A percentile compares a stretch with the other conserved stretches of the same genome.
phyloP scores from a whole-genome alignment of 2,329 filamentous ascomycete genomes.

The Chalaropsis thielavioides region DNA sequence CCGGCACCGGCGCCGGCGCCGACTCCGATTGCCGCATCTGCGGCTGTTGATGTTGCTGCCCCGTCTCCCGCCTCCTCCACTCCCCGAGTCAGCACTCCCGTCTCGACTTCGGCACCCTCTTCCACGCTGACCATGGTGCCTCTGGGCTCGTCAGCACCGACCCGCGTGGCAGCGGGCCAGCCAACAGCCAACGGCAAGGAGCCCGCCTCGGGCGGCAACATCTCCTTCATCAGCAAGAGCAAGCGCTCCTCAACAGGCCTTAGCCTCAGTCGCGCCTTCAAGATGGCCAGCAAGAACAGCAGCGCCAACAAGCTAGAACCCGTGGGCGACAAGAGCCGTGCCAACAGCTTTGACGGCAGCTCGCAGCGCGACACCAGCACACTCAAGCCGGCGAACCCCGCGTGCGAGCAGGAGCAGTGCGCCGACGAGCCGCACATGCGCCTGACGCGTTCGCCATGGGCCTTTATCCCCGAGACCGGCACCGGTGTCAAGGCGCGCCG shows the following conservation, averaged over 20 bases:
- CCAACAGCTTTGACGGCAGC: conserved; percentile 36
- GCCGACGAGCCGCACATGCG: conserved; percentile 2
- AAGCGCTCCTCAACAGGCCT: conserved; percentile 38
- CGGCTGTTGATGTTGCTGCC: background rate
- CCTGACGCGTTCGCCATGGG: conserved; percentile 38
- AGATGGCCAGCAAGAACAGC: conserved; percentile 29
- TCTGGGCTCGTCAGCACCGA: conserved; percentile 14
- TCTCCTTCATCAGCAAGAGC: conserved; percentile 22
- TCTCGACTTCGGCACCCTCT: background rate
- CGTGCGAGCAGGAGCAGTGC: conserved; percentile 7
- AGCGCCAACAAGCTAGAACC: conserved; percentile 22
- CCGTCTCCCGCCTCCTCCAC: background rate
- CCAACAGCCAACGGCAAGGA: background rate
- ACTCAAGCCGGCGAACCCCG: background rate
- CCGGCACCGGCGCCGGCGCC: background rate
- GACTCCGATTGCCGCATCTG: background rate
- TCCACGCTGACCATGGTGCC: background rate
- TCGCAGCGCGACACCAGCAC: background rate
- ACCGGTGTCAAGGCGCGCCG: conserved; percentile 67
- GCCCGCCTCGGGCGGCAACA: background rate
- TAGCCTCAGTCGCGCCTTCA: conserved; percentile 28
- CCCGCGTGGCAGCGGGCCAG: background rate
- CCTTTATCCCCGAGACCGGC: conserved; percentile 51
- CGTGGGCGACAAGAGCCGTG: conserved; percentile 24
- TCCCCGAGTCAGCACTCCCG: conserved; percentile 28